Percentiles rank a stretch among this genome's conserved stretches.
Conservation (phyloP, 73 alveolate genomes). For the Blepharisma stoltei region DNA sequence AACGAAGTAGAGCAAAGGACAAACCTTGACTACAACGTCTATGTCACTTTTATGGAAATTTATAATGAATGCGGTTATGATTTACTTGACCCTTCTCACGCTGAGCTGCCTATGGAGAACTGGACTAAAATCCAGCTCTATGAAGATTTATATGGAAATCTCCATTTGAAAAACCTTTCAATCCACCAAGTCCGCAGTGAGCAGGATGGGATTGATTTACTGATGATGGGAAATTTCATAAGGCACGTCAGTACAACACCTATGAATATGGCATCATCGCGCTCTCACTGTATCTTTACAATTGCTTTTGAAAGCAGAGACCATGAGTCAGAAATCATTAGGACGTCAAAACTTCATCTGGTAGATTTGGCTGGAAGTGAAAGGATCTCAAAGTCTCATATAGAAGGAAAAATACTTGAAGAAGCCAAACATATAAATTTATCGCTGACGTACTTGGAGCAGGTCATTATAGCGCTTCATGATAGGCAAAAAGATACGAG, state of each 20-base stretch:
- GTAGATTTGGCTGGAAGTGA: slow-evolving; percentile 92
- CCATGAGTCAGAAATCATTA: slow-evolving; percentile 49
- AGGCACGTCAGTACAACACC: slow-evolving; percentile 88
- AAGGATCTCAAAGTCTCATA: slow-evolving; percentile 62
- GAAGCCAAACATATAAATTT: slow-evolving; percentile 82
- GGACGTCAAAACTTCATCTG: slow-evolving; percentile 79
- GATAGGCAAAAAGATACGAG: slow-evolving; percentile 76
- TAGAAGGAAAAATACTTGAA: slow-evolving; percentile 48
- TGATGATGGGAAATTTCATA: slow-evolving; percentile 91
- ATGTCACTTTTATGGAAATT: slow-evolving; percentile 90
- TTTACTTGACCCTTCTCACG: slow-evolving; percentile 82
- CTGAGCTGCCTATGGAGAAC: slow-evolving; percentile 76
- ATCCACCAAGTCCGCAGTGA: slow-evolving; percentile 76
- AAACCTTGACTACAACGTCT: slow-evolving; percentile 66
- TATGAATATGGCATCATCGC: slow-evolving; percentile 85
- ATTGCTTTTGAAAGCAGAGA: slow-evolving; percentile 60
- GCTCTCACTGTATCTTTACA: slow-evolving; percentile 95
- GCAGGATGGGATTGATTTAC: slow-evolving; percentile 88
- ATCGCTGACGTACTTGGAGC: slow-evolving; percentile 79
- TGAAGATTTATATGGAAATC: slow-evolving; percentile 84
- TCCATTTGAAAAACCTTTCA: slow-evolving; percentile 81
- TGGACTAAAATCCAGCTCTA: slow-evolving; percentile 90
- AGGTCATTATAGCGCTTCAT: slow-evolving; percentile 82
- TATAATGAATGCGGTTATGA: slow-evolving; percentile 96
- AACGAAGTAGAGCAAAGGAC: slow-evolving; percentile 71